phyloP scores from a whole-genome alignment of 1,284 basidiomycete species.

The Cryptococcus sp. region DNA sequence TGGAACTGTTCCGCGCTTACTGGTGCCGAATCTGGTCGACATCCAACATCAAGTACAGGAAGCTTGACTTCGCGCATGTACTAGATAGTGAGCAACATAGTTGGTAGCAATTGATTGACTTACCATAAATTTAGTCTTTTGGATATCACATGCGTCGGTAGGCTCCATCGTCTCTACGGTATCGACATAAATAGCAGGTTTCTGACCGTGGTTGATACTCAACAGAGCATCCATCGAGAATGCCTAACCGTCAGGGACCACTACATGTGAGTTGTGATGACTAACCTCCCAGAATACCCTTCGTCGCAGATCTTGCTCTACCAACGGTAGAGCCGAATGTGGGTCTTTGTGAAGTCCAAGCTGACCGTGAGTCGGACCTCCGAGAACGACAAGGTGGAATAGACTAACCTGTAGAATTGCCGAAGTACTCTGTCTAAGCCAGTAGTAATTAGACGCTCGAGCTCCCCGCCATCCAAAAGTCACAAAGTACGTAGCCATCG shows the following conservation, averaged over 20 bases:
- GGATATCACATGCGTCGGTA: slow-evolving; percentile 9
- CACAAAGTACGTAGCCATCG: slow-evolving; percentile 35
- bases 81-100: not conserved
- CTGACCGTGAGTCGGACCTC: slow-evolving; percentile 4
- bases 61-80: slow-evolving; percentile 34
- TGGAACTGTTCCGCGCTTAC: slow-evolving; percentile 26
- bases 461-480: slow-evolving; percentile 40
- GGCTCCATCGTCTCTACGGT: slow-evolving; percentile 37
- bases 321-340: slow-evolving; percentile 29
- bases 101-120: not conserved
- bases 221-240: slow-evolving; percentile 35
- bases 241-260: not conserved
- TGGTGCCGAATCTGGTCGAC: slow-evolving; percentile 29
- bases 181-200: slow-evolving; percentile 32
- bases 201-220: slow-evolving; percentile 39
- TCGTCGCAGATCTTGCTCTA: slow-evolving; percentile 37
- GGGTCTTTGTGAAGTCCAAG: slow-evolving; percentile 42
- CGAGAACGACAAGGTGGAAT: not conserved
- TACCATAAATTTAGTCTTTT: slow-evolving; percentile 30
- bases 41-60: slow-evolving; percentile 14
- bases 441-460: slow-evolving; percentile 37
- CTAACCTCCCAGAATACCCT: slow-evolving; percentile 39
- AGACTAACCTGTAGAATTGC: slow-evolving; percentile 29
- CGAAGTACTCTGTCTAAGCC: slow-evolving; percentile 39
- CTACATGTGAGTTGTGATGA: not conserved